Percentiles rank a stretch among this genome's conserved stretches.
These are phyloP conservation scores for Amesomyces nigricolor DNA, from an alignment of 2,329 filamentous ascomycete species.

Conservation along the genomic window DNA sequence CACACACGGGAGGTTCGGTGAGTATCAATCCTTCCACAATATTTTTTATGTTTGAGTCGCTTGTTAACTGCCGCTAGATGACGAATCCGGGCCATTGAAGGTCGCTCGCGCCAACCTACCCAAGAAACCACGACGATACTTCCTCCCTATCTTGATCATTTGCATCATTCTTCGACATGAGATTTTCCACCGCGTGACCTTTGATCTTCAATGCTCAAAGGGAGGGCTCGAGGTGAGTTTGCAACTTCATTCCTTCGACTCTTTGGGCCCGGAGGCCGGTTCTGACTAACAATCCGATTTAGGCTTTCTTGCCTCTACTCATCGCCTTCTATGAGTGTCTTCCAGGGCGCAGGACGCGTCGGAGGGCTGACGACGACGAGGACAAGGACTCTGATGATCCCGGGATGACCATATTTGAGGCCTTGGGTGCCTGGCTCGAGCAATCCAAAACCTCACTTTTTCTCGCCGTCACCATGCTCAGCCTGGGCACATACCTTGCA, in stretches of 20 bases:
- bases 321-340: slow-evolving; percentile 43
- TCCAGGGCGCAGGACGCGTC: slow-evolving; percentile 29
- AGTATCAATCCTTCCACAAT: not conserved
- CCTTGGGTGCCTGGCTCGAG: slow-evolving; percentile 43
- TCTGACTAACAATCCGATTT: too few species aligned
- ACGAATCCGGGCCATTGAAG: slow-evolving; percentile 31
- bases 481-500: slow-evolving; percentile 39
- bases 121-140: slow-evolving; percentile 43
- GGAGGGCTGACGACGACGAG: slow-evolving; percentile 29
- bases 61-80: slow-evolving; percentile 18
- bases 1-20: slow-evolving; percentile 43
- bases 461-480: slow-evolving; percentile 36
- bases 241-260: not conserved
- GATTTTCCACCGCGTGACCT: slow-evolving; percentile 41
- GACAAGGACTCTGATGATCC: slow-evolving; percentile 41
- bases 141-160: slow-evolving; percentile 39
- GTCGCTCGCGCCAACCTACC: slow-evolving; percentile 36
- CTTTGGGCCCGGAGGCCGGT: too few species aligned
- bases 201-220: slow-evolving; percentile 45
- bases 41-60: not conserved
- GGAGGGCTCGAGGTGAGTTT: slow-evolving; percentile 44
- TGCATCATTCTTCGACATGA: slow-evolving; percentile 45
- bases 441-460: slow-evolving; percentile 37
- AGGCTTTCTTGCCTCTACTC: slow-evolving; percentile 45
- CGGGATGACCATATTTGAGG: slow-evolving; percentile 43